Percentiles rank a stretch among this genome's conserved stretches.
Conservation (phyloP, 345 rosid genomes). For the Conringia planisiliqua region DNA sequence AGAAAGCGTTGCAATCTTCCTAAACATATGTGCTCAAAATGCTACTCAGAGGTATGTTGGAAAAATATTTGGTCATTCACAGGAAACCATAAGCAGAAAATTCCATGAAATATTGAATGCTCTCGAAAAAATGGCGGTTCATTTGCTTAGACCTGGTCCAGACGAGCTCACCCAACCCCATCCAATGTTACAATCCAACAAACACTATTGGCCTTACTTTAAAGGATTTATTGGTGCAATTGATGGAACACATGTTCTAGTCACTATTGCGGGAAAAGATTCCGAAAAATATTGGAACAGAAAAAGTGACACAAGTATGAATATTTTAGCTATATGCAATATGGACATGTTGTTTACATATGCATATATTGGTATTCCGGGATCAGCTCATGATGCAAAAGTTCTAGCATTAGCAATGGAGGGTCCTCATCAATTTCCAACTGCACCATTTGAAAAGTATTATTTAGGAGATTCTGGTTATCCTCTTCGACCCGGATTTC, state of each 20-base stretch:
- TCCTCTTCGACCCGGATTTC: not conserved
- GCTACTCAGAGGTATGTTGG: no score
- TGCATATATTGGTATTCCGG: not conserved
- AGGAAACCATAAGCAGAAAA: not conserved
- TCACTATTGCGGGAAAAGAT: no score
- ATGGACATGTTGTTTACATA: not conserved
- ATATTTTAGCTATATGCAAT: not conserved
- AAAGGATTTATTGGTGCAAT: not conserved
- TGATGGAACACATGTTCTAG: not conserved
- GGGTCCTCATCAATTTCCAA: not conserved
- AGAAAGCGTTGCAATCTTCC: no score
- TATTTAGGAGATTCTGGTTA: not conserved
- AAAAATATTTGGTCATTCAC: no score
- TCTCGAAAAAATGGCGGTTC: not conserved
- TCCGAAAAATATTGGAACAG: no score
- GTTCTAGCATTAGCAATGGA: not conserved
- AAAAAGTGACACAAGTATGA: no score
- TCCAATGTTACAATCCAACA: not conserved
- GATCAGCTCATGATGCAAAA: not conserved
- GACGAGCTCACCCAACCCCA: not conserved
- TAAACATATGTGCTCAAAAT: no score
- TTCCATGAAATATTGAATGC: not conserved
- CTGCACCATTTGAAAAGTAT: not conserved
- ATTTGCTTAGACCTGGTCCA: not conserved
- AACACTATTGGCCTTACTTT: not conserved